phyloP scores from a whole-genome alignment of 345 rosid species.

The Geranium rotundifolium region DNA sequence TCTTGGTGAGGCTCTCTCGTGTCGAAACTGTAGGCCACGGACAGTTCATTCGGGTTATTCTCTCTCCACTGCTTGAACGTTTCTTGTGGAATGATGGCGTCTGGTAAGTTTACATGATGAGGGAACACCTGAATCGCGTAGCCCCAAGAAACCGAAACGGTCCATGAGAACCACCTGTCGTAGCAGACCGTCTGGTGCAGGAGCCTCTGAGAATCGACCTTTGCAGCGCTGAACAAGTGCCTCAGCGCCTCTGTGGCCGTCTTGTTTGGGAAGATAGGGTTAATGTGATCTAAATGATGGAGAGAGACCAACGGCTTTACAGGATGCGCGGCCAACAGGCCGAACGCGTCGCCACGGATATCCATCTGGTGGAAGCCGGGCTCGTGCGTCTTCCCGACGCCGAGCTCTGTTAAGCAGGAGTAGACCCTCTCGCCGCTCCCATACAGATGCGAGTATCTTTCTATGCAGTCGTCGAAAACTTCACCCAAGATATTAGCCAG shows the following conservation, averaged over 20 bases:
- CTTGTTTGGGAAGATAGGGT: conserved; percentile 72
- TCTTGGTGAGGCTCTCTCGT: conserved; percentile 38
- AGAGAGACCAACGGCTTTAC: conserved; percentile 59
- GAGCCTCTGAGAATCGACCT: conserved; percentile 50
- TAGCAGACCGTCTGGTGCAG: conserved; percentile 74
- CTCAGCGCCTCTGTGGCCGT: conserved; percentile 30
- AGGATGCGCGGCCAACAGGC: conserved; percentile 68
- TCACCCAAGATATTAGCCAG: conserved; percentile 58
- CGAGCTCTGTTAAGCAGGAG: conserved; percentile 75
- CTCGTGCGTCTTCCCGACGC: conserved; percentile 59
- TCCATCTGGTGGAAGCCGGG: conserved; percentile 91
- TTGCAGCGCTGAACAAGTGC: conserved; percentile 44
- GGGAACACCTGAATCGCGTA: conserved; percentile 59
- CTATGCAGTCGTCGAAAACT: conserved; percentile 61
- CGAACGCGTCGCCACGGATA: conserved; percentile 59
- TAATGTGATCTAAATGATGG: conserved; percentile 49
- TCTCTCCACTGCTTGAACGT: conserved; percentile 61
- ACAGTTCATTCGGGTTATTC: conserved; percentile 12
- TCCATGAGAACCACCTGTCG: conserved; percentile 65
- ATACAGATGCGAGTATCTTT: conserved; percentile 69
- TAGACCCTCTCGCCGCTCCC: conserved; percentile 68
- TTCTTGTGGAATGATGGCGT: conserved; percentile 34
- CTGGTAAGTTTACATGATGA: conserved; percentile 26
- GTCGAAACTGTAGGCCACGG: conserved; percentile 43
- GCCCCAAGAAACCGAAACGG: conserved; percentile 84